phyloP scores from a whole-genome alignment of 768 basidiomycete genomes.

The Hirschioporus abietinus region DNA sequence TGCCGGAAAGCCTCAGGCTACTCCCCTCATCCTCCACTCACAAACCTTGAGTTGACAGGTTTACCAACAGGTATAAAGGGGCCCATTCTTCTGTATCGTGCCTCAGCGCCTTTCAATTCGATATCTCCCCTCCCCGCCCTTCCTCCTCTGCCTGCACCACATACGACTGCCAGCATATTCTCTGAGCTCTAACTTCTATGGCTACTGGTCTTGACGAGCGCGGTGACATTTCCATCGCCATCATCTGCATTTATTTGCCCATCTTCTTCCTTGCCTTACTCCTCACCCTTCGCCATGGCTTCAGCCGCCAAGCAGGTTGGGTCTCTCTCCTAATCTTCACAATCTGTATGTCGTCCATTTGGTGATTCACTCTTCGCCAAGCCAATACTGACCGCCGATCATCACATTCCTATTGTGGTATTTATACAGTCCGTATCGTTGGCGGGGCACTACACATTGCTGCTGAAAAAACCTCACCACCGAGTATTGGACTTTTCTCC shows the following conservation, averaged over 20 bases:
- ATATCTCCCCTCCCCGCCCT: neutral
- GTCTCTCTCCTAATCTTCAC: slow-evolving; percentile 61
- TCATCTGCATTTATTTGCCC: slow-evolving; percentile 57
- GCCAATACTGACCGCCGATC: slow-evolving; percentile 5
- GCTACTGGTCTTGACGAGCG: slow-evolving; percentile 33
- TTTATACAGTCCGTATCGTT: slow-evolving; percentile 45
- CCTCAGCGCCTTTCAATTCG: neutral
- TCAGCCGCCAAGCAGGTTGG: slow-evolving; percentile 60
- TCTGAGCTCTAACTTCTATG: slow-evolving; percentile 5
- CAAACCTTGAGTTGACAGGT: no score
- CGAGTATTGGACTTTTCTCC: slow-evolving; percentile 40
- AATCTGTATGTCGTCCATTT: slow-evolving; percentile 34
- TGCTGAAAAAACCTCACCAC: slow-evolving; percentile 36
- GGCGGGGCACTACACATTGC: slow-evolving; percentile 54
- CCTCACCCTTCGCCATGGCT: slow-evolving; percentile 47
- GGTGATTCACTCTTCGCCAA: neutral
- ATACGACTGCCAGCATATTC: neutral
- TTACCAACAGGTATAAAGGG: no score
- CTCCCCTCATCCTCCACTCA: no score
- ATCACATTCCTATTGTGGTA: slow-evolving; percentile 8
- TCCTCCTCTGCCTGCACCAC: neutral
- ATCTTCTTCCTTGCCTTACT: slow-evolving; percentile 40
- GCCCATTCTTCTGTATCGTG: neutral
- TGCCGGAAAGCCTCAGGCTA: no score
- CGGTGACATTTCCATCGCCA: slow-evolving; percentile 52